These are phyloP conservation scores for Fusarium praegraminearum DNA, from an alignment of 2,329 filamentous ascomycete genomes.

Conservation along the genomic window DNA sequence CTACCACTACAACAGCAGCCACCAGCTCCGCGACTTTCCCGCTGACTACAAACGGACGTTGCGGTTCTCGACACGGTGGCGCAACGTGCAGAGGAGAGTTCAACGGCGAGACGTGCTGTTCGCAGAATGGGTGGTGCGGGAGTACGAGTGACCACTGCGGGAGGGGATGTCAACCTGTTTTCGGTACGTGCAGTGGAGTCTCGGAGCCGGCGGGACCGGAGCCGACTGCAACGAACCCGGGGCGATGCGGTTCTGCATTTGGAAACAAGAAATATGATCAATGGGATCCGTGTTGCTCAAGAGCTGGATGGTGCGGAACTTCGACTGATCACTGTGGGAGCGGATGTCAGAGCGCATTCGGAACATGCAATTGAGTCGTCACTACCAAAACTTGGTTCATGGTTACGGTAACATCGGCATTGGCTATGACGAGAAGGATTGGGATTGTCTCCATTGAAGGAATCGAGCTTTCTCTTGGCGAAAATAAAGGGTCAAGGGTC, in stretches of 20 bases:
- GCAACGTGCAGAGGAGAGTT: slow-evolving; percentile 40
- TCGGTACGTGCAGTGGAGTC: slow-evolving; percentile 44
- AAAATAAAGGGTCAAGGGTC: not conserved
- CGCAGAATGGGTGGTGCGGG: slow-evolving; percentile 53
- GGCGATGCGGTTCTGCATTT: slow-evolving; percentile 46
- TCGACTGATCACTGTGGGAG: slow-evolving; percentile 55
- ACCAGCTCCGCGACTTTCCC: slow-evolving; percentile 36
- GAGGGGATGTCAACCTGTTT: slow-evolving; percentile 54
- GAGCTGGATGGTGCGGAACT: slow-evolving; percentile 54
- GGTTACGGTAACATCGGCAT: not conserved
- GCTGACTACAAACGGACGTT: slow-evolving; percentile 41
- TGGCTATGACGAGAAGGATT: not conserved
- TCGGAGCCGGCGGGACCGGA: slow-evolving; percentile 31
- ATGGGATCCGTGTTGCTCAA: slow-evolving; percentile 48
- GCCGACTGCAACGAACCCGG: slow-evolving; percentile 38
- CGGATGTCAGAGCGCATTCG: slow-evolving; percentile 54
- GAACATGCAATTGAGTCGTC: slow-evolving; percentile 39
- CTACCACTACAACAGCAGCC: not conserved
- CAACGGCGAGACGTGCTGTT: slow-evolving; percentile 41
- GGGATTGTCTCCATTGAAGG: not conserved
- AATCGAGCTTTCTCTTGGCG: not conserved
- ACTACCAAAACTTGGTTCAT: not conserved
- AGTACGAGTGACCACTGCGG: slow-evolving; percentile 56
- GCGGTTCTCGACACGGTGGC: slow-evolving; percentile 39
- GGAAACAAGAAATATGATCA: slow-evolving; percentile 45